phyloP scores from a whole-genome alignment of 345 rosid genomes.

The Pseudoturritis turrita region DNA sequence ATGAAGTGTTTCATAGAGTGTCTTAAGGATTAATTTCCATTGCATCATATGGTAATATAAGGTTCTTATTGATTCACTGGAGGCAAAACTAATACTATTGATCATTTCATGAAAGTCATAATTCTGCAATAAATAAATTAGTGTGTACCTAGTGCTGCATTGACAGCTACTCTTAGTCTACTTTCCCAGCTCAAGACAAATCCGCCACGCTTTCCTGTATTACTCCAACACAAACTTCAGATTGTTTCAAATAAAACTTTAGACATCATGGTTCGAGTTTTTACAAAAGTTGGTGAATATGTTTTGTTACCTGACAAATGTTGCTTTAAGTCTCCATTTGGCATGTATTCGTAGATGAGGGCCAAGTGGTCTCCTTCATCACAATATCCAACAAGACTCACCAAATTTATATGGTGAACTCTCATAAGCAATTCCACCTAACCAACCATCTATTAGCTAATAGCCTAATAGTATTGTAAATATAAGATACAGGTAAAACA shows the following conservation, averaged over 20 bases:
- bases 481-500: too few species aligned
- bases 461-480: too few species aligned
- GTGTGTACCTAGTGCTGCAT: background rate
- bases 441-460: too few species aligned
- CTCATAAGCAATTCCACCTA: too few species aligned
- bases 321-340: too few species aligned
- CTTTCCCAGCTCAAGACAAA: background rate
- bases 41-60: background rate
- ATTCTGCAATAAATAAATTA: background rate
- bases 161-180: slow-evolving; percentile 1
- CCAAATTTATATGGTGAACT: too few species aligned
- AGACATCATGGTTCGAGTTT: background rate
- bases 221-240: background rate
- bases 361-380: too few species aligned
- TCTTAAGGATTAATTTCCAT: background rate
- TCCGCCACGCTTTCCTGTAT: slow-evolving; percentile 3
- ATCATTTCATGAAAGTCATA: background rate
- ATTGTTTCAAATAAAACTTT: background rate
- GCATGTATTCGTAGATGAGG: too few species aligned
- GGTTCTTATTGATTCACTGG: background rate
- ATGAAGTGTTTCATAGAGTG: background rate
- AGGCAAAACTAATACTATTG: background rate
- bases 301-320: too few species aligned
- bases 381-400: too few species aligned
- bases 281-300: too few species aligned